A percentile compares a stretch with the other conserved stretches of the same genome.
Conservation (phyloP, 2,329 filamentous ascomycete species). For the Mollisia scopiformis region DNA sequence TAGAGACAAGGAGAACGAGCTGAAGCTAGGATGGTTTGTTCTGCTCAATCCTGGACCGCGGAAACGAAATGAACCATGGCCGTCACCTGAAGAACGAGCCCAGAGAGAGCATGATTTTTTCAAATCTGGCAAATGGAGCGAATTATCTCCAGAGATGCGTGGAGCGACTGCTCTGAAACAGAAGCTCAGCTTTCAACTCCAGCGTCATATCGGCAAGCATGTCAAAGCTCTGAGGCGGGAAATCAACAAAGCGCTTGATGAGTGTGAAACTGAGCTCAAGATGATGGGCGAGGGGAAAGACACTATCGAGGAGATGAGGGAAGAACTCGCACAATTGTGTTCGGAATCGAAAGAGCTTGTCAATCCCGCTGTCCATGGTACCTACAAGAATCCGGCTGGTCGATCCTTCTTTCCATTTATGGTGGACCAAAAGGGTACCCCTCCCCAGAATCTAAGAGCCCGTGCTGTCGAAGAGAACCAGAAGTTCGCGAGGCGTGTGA, state of each 20-base stretch:
- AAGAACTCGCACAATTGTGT: conserved; percentile 12
- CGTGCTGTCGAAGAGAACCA: conserved; percentile 17
- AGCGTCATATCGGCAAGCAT: conserved; percentile 20
- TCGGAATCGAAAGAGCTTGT: conserved; percentile 12
- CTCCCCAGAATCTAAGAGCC: conserved; percentile 17
- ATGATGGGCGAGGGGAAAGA: conserved; percentile 14
- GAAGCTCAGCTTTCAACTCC: conserved; percentile 17
- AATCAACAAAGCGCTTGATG: conserved; percentile 11
- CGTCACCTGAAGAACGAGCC: conserved; percentile 7
- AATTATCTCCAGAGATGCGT: conserved; percentile 9
- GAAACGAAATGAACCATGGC: conserved; percentile 8
- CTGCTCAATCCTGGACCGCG: conserved; percentile 16
- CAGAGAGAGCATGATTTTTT: conserved; percentile 17
- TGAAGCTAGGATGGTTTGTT: conserved; percentile 19
- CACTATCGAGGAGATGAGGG: conserved; percentile 18
- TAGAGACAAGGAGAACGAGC: conserved; percentile 16
- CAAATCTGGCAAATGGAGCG: conserved; percentile 14
- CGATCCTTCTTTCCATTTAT: conserved; percentile 14
- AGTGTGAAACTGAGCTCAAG: conserved; percentile 16
- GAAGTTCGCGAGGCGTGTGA: conserved; percentile 9
- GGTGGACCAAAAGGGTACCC: conserved; percentile 13
- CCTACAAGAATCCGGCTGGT: conserved; percentile 16
- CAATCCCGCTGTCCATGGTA: conserved; percentile 17
- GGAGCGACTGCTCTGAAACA: conserved; percentile 12
- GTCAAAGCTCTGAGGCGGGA: conserved; percentile 9